Evolutionary conservation across 2,329 filamentous ascomycete genomes (phyloP).

Genomic region (Tolypocladium album): DNA sequence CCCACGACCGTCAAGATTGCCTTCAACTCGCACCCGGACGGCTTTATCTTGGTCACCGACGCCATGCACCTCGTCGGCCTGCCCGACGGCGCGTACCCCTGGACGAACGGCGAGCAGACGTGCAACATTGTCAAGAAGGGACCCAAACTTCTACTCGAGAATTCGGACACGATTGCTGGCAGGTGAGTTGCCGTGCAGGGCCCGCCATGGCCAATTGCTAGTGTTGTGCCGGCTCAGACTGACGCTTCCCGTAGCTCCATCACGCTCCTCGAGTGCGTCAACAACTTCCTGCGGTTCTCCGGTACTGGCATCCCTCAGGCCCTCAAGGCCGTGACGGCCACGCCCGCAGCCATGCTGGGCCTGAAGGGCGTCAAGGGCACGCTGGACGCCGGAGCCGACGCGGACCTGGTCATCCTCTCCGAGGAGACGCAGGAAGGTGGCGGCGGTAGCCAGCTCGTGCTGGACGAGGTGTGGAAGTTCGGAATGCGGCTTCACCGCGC

Average conservation of each 20-base stretch:
- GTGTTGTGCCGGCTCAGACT: neutral
- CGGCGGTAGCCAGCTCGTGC: slow-evolving; percentile 39
- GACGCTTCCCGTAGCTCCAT: slow-evolving; percentile 39
- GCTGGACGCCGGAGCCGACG: slow-evolving; percentile 52
- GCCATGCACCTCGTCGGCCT: slow-evolving; percentile 82
- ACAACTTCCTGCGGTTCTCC: slow-evolving; percentile 70
- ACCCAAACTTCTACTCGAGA: slow-evolving; percentile 62
- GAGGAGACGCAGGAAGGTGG: slow-evolving; percentile 31
- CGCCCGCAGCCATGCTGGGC: slow-evolving; percentile 68
- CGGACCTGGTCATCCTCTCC: slow-evolving; percentile 58
- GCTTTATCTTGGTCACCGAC: slow-evolving; percentile 83
- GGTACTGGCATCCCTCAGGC: slow-evolving; percentile 58
- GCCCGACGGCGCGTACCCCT: slow-evolving; percentile 74
- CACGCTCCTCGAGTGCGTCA: slow-evolving; percentile 70
- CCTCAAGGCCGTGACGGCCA: slow-evolving; percentile 61
- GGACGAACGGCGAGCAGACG: slow-evolving; percentile 61
- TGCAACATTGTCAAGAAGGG: slow-evolving; percentile 60
- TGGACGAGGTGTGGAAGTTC: slow-evolving; percentile 79
- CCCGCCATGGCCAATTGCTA: neutral
- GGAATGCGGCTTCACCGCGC: slow-evolving; percentile 38
- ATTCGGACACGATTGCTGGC: slow-evolving; percentile 68
- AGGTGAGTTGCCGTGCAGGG: slow-evolving; percentile 35
- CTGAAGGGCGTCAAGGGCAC: slow-evolving; percentile 56
- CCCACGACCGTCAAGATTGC: slow-evolving; percentile 83
- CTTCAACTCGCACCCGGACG: slow-evolving; percentile 73